These are phyloP conservation scores for Saccharomycopsis oosterbeekiorum DNA, from an alignment of 805 yeast species.

Conservation along the genomic window DNA sequence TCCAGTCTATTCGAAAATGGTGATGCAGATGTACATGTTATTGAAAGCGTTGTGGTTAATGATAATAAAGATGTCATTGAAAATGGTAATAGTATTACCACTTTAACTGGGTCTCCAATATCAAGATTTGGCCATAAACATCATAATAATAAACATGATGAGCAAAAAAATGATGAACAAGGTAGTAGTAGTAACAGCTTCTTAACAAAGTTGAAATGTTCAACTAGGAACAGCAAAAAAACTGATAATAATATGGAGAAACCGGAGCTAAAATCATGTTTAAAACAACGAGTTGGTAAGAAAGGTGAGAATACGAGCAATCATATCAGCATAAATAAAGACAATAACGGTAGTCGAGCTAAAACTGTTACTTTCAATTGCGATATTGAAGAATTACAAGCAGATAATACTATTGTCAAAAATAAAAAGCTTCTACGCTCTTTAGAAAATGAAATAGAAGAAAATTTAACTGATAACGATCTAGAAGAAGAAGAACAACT, in stretches of 20 bases:
- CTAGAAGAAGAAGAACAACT: not conserved
- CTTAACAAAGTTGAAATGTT: not conserved
- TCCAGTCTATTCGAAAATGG: not conserved
- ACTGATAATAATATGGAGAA: not conserved
- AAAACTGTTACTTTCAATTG: constrained; percentile 8
- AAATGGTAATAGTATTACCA: not conserved
- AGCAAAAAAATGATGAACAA: not conserved
- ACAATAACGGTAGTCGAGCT: not conserved
- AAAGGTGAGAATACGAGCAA: too few relatives aligned
- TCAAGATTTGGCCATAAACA: not conserved
- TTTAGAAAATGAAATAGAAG: not conserved
- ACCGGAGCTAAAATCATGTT: not conserved
- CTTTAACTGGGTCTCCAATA: not conserved
- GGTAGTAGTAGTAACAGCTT: not conserved
- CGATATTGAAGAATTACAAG: constrained; percentile 11
- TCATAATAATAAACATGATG: not conserved
- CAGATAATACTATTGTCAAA: constrained; percentile 10
- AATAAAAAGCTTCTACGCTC: not conserved
- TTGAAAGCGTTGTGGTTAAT: too few relatives aligned
- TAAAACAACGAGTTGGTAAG: not conserved
- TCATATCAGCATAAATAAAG: too few relatives aligned
- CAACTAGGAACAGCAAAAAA: not conserved
- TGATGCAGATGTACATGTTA: too few relatives aligned
- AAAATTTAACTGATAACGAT: not conserved
- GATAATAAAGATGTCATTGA: not conserved